Evolutionary conservation across 2,329 filamentous ascomycete genomes (phyloP).

Genomic region (Mycosphaerella arachidis): DNA sequence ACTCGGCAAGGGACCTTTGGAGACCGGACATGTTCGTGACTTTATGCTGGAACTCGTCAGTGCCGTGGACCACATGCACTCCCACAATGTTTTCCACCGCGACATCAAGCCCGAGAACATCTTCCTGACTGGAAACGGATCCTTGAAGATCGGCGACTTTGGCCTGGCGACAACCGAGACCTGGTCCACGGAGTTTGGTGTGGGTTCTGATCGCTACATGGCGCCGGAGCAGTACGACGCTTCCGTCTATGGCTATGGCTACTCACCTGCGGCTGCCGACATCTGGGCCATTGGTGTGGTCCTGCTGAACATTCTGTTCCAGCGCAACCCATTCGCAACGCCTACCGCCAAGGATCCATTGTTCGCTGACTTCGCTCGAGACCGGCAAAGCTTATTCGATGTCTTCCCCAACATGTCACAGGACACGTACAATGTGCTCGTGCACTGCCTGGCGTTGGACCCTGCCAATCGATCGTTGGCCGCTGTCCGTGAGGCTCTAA

Average conservation of each 20-base stretch:
- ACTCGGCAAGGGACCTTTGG: conserved; percentile 76
- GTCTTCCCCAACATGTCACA: conserved; percentile 98
- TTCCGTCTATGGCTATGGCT: conserved; percentile 64
- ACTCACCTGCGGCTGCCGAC: conserved; percentile 88
- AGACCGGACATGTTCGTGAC: conserved; percentile 93
- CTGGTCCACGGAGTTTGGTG: conserved; percentile 88
- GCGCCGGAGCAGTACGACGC: conserved; percentile 97
- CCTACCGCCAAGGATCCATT: conserved; percentile 87
- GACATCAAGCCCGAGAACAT: conserved; percentile 99
- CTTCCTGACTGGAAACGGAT: conserved; percentile 78
- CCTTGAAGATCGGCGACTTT: conserved; percentile 96
- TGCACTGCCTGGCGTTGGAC: conserved; percentile 85
- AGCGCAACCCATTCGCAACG: conserved; percentile 89
- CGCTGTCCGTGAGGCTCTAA: conserved; percentile 71
- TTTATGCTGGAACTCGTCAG: conserved; percentile 95
- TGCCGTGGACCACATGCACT: conserved; percentile 85
- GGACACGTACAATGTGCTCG: conserved; percentile 92
- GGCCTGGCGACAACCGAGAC: conserved; percentile 83
- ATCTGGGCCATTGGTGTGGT: conserved; percentile 98
- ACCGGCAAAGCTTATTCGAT: conserved; percentile 94
- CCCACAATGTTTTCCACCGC: conserved; percentile 86
- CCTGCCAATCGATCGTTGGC: conserved; percentile 80
- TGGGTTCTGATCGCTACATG: conserved; percentile 99
- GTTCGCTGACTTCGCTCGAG: conserved; percentile 86
- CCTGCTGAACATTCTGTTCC: conserved; percentile 92